These are phyloP conservation scores for Penicillium salamii DNA, from an alignment of 495 filamentous ascomycete genomes.

Conservation along the genomic window DNA sequence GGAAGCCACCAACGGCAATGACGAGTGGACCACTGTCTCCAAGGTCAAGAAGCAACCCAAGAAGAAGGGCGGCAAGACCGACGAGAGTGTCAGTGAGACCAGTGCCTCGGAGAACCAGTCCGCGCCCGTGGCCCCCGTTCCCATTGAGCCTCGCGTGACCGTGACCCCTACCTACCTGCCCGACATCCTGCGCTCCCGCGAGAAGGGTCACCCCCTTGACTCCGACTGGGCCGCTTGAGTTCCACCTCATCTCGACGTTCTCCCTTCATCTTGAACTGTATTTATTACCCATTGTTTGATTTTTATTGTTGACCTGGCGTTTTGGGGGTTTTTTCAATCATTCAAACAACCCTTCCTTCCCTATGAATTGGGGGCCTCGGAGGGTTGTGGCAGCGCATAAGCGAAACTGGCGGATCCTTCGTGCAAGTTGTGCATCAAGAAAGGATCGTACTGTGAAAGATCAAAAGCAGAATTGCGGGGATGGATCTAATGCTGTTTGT, in stretches of 20 bases:
- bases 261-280: slow-evolving; percentile 29
- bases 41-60: slow-evolving; percentile 69
- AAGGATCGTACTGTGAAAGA: background rate
- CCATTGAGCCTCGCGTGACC: slow-evolving; percentile 40
- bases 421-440: slow-evolving; percentile 6
- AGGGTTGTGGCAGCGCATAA: slow-evolving; percentile 10
- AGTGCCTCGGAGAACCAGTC: slow-evolving; percentile 41
- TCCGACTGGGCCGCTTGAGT: slow-evolving; percentile 56
- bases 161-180: slow-evolving; percentile 45
- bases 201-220: slow-evolving; percentile 55
- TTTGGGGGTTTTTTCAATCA: slow-evolving; percentile 29
- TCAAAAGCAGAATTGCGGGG: slow-evolving; percentile 12
- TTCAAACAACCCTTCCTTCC: slow-evolving; percentile 20
- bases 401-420: slow-evolving; percentile 13
- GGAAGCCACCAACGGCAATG: slow-evolving; percentile 52
- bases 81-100: slow-evolving; percentile 42
- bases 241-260: background rate
- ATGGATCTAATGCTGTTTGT: slow-evolving; percentile 7
- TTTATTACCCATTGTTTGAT: slow-evolving; percentile 26
- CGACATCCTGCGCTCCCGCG: slow-evolving; percentile 34
- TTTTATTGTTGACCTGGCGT: slow-evolving; percentile 33
- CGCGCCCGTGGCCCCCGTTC: slow-evolving; percentile 23
- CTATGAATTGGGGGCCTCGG: background rate
- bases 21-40: slow-evolving; percentile 73
- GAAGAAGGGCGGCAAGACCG: slow-evolving; percentile 44